phyloP scores from a whole-genome alignment of 2,329 filamentous ascomycete species.

The Hypomyces perniciosus region DNA sequence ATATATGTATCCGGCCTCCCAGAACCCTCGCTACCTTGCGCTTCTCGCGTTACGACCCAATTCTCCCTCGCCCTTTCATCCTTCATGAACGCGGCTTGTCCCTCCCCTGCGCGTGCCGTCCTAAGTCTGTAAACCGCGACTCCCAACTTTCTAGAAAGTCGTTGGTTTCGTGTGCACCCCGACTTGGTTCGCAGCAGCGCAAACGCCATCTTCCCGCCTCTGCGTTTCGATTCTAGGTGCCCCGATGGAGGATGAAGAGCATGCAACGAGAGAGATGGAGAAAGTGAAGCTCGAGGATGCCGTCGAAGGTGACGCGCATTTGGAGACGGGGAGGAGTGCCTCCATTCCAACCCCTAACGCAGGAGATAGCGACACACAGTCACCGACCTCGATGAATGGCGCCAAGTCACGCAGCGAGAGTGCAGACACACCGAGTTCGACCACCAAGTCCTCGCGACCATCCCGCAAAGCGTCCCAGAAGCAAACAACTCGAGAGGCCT shows the following conservation, averaged over 20 bases:
- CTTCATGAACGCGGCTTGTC: constrained; percentile 3
- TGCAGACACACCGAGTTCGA: constrained; percentile 41
- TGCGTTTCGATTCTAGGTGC: constrained; percentile 10
- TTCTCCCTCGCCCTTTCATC: constrained; percentile 3
- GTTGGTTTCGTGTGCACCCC: neutral
- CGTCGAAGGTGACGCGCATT: constrained; percentile 28
- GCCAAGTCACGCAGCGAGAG: constrained; percentile 43
- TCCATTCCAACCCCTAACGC: constrained; percentile 32
- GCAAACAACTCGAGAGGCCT: constrained; percentile 53
- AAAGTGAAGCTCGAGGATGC: constrained; percentile 40
- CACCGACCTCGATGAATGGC: constrained; percentile 39
- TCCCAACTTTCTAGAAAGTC: neutral
- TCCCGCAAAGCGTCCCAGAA: constrained; percentile 68
- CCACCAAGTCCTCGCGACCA: constrained; percentile 58
- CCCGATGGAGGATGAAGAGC: constrained; percentile 37
- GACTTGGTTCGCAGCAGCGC: neutral
- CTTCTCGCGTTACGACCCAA: constrained; percentile 6
- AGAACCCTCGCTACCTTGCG: constrained; percentile 2
- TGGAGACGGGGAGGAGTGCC: constrained; percentile 37
- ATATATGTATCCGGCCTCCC: constrained; percentile 16
- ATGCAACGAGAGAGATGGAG: constrained; percentile 36
- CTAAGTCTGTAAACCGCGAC: constrained; percentile 6
- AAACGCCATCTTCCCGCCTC: neutral
- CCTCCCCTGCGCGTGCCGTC: constrained; percentile 9
- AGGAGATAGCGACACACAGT: constrained; percentile 23